Percentiles rank a stretch among this genome's conserved stretches.
Conservation (phyloP, 192 early-diverging fungal species). For the Glomus cerebriforme region DNA sequence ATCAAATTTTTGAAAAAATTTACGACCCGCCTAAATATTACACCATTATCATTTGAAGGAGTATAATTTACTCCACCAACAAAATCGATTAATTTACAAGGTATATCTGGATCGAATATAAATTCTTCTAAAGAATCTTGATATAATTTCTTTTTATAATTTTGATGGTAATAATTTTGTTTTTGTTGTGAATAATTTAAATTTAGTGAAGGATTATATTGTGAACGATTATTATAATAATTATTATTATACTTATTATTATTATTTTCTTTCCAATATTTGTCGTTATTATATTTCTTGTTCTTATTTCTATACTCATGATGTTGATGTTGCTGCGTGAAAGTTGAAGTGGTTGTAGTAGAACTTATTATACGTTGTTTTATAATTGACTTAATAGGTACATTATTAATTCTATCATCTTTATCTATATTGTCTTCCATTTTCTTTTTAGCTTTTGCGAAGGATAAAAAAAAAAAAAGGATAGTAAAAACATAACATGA, state of each 20-base stretch:
- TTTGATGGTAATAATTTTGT: neutral
- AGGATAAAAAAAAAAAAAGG: too few relatives aligned
- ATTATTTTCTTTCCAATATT: neutral
- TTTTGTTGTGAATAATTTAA: neutral
- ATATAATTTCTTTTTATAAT: neutral
- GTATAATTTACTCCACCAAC: conserved; percentile 21
- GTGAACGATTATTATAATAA: neutral
- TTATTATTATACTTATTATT: neutral
- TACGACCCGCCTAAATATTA: conserved; percentile 15
- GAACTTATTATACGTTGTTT: too few relatives aligned
- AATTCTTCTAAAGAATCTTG: neutral
- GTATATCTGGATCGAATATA: conserved; percentile 2
- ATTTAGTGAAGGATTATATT: neutral
- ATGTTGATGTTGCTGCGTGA: too few relatives aligned
- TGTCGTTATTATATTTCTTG: neutral
- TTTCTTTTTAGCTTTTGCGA: too few relatives aligned
- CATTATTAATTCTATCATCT: too few relatives aligned
- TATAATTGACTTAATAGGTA: too few relatives aligned
- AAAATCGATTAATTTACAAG: conserved; percentile 21
- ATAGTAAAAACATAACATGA: too few relatives aligned
- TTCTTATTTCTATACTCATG: neutral
- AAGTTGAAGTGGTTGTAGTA: too few relatives aligned
- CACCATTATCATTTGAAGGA: neutral
- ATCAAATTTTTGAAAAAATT: conserved; percentile 10
- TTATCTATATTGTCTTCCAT: too few relatives aligned